Conservation (phyloP, 2,329 filamentous ascomycete genomes). For the Alternaria angustiovoidea region DNA sequence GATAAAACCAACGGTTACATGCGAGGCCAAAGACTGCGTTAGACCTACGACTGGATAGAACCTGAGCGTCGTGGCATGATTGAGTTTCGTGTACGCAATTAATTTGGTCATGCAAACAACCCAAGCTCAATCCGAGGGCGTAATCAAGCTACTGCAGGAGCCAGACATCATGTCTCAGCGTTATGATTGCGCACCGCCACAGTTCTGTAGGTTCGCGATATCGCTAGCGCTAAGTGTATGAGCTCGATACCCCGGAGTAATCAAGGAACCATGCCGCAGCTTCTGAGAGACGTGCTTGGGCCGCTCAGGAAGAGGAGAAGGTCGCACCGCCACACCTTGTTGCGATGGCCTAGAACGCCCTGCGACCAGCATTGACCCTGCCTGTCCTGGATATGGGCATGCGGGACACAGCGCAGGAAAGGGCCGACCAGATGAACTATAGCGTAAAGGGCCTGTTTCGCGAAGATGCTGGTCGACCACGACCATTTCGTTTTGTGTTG, state of each 20-base stretch:
- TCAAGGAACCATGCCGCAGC: background rate
- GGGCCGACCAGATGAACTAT: constrained; percentile 27
- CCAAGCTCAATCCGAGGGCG: constrained; percentile 3
- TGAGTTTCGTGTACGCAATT: constrained; percentile 33
- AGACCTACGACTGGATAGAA: constrained; percentile 11
- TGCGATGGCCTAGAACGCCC: constrained; percentile 29
- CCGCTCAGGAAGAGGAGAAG: constrained; percentile 21
- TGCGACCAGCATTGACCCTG: constrained; percentile 33
- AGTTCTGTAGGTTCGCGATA: constrained; percentile 7
- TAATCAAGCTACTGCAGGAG: constrained; percentile 14
- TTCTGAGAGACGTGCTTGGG: constrained; percentile 20
- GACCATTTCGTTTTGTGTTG: constrained; percentile 7
- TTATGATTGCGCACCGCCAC: constrained; percentile 12
- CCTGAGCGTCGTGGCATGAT: constrained; percentile 21
- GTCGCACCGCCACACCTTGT: constrained; percentile 36
- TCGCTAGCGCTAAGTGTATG: constrained; percentile 3
- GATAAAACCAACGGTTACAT: constrained; percentile 2
- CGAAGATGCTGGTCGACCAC: constrained; percentile 27
- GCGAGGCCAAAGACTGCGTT: constrained; percentile 26
- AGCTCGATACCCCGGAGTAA: background rate
- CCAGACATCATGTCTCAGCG: constrained; percentile 5
- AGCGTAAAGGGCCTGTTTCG: constrained; percentile 29
- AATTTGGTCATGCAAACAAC: constrained; percentile 19
- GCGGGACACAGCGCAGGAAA: constrained; percentile 18
- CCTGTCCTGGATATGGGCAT: constrained; percentile 12